Base-by-base conservation (phyloP, 495 filamentous ascomycete genomes). In the Schizothecium vesticola region DNA sequence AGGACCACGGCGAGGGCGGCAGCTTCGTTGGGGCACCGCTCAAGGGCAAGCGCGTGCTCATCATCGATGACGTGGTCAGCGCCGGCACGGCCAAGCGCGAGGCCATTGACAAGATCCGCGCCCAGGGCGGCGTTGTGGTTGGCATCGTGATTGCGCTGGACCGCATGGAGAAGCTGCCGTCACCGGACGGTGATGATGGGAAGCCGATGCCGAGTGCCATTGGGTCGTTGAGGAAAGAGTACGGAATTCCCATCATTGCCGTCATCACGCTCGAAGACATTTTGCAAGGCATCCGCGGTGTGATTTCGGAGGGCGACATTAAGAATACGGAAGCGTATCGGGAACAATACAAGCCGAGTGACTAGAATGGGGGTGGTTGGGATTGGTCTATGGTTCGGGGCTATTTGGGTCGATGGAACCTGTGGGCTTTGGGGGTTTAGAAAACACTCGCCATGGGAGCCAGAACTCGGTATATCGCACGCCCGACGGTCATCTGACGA, bases 11-110 rank as follows among this genome's bases (percentile, higher is more conserved):
- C 36, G 95, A 99, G 78, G 93, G 93, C 56, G 94, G 95, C 25
- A 89, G 84, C 75, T 94, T 97, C 66, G 94, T 97, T 22, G 95
- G 95, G 8, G 92, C 92, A 23, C 83, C 88, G 5, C 78, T 99
- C 75, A 88, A 89, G 77, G 92, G 90, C 59, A 96, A 95, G 85
- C 84, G 85, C 11, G 89, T 97, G 8, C 82, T 98, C 1, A 90
- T 99, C 66, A 88, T 99, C 26, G 95, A 98, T 81, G 95, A 97
- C 80, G 95, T 99, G 16, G 93, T 97, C 72, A 97, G 92, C 0
- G 94, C 92, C 3, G 95, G 95, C 25, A 97, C 93, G 7, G 95
- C 94, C 28, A 91, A 97, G 78, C 86, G 94, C 59, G 93, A 97
- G 80, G 91, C 94, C 12, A 91, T 98, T 63, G 86, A 84, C 36